Percentiles rank a stretch among this genome's conserved stretches.
These are phyloP conservation scores for Clonostachys chloroleuca DNA, from an alignment of 2,329 filamentous ascomycete genomes.

Conservation along the genomic window DNA sequence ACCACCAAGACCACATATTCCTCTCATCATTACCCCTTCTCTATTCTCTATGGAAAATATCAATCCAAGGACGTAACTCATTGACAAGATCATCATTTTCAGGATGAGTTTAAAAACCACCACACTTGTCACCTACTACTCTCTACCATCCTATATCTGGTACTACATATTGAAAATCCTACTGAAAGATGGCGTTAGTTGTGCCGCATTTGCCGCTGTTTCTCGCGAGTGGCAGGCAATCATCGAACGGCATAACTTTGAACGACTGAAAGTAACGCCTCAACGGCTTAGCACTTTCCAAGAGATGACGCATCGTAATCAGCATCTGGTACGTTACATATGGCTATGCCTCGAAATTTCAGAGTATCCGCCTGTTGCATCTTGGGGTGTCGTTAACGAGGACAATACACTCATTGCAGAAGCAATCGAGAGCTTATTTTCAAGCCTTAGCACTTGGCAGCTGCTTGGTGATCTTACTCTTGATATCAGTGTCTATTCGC, in stretches of 20 bases:
- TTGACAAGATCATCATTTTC: too few species aligned
- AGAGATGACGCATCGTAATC: constrained; percentile 18
- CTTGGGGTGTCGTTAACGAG: not conserved
- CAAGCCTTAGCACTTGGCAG: constrained; percentile 21
- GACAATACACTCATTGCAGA: not conserved
- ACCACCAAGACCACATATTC: too few species aligned
- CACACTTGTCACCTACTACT: too few species aligned
- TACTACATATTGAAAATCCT: too few species aligned
- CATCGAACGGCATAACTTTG: constrained; percentile 20
- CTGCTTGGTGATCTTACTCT: constrained; percentile 21
- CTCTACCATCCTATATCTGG: too few species aligned
- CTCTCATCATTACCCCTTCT: too few species aligned
- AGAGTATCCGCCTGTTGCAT: constrained; percentile 6
- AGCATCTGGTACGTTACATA: constrained; percentile 12
- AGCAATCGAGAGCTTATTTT: constrained; percentile 12
- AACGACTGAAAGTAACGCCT: constrained; percentile 18
- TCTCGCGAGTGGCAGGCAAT: constrained; percentile 21
- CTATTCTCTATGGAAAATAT: too few species aligned
- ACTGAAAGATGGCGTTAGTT: too few species aligned
- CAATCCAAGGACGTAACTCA: too few species aligned
- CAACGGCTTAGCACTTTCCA: constrained; percentile 16
- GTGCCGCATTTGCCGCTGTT: constrained; percentile 12
- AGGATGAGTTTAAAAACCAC: too few species aligned
- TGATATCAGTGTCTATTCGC: constrained; percentile 30
- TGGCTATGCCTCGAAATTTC: constrained; percentile 13